Evolutionary conservation across 148 eudicot species (phyloP), one percentile per base, ranked within the genome.

Genomic region (Rhododendron henanense): DNA sequence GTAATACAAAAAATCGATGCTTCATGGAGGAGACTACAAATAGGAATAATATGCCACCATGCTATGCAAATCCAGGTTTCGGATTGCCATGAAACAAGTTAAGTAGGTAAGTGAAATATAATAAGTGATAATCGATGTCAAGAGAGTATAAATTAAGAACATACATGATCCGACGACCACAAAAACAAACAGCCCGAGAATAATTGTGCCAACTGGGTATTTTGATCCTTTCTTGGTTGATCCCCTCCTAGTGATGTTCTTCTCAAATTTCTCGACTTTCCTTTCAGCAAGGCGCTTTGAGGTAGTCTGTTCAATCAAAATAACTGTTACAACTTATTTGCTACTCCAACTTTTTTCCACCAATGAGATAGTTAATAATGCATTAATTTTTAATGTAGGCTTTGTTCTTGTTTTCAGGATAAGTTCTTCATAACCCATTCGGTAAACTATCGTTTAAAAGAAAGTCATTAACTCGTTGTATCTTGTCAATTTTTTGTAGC

Each of bases 241-340:
- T 79, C 94, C 94, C 81, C 89, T 90, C 61, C 63, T 89, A 0
- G 86, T 85, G 37, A 91, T 91, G 85, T 92, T 93, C 81, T 91
- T 92, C 88, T 93, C 91, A 87, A 93, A 93, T 81, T 87, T 91
- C 4, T 90, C 93, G 3, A 91, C 71, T 84, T 91, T 92, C 89
- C 87, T 88, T 78, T 91, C 91, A 10, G 92, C 91, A 31, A 92
- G 55, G 21, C 93, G 76, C 88, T 87, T 92, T 10, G 94, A 92
- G 21, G 90, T 91, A 1, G 94, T 92, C 94, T 92, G 86, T 87
- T 44, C 86, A 69, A 78, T 83, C 82, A 78, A 63, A 82, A 19
- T 59, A 73, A 81, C 37, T 6, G 25, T 10, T 16, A 65, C 21
- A 69, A 85, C 84, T 31, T 19, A 65, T 63, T 47, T 81, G 19